Evolutionary conservation across 108 stramenopile species (phyloP).

Genomic region (Licmophora abbreviata): DNA sequence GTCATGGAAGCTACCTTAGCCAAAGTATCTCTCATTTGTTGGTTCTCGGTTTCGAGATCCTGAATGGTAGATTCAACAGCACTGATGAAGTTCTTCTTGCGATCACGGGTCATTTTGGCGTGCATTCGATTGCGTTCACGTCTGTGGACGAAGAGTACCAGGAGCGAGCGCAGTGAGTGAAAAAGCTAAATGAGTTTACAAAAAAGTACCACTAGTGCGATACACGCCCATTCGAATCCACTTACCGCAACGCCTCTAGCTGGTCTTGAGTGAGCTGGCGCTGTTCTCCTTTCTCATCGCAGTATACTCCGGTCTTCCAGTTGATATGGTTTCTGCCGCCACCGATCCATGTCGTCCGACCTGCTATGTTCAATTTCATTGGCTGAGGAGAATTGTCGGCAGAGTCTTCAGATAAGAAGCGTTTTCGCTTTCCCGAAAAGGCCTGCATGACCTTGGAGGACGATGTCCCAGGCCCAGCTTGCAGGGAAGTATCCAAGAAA

Average conservation of each 20-base stretch:
- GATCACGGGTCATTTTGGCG: slow-evolving; percentile 90
- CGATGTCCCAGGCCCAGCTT: too few species aligned
- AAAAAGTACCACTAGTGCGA: neutral
- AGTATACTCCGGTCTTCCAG: slow-evolving; percentile 77
- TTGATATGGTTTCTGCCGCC: slow-evolving; percentile 65
- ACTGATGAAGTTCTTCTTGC: slow-evolving; percentile 83
- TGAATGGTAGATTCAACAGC: slow-evolving; percentile 69
- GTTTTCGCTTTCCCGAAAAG: slow-evolving; percentile 53
- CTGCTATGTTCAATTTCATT: slow-evolving; percentile 58
- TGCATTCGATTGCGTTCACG: slow-evolving; percentile 94
- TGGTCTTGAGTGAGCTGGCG: slow-evolving; percentile 47
- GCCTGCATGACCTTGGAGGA: slow-evolving; percentile 15
- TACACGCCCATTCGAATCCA: too few species aligned
- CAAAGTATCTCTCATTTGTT: slow-evolving; percentile 37
- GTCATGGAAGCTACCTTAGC: slow-evolving; percentile 24
- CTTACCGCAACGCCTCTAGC: slow-evolving; percentile 62
- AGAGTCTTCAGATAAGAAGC: slow-evolving; percentile 47
- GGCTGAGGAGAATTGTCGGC: slow-evolving; percentile 21
- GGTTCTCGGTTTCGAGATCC: slow-evolving; percentile 68
- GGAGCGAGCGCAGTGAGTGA: neutral
- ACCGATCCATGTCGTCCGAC: slow-evolving; percentile 39
- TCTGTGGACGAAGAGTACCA: slow-evolving; percentile 20
- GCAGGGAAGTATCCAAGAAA: slow-evolving; percentile 7
- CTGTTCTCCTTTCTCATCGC: slow-evolving; percentile 45
- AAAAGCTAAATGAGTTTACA: neutral